These are phyloP conservation scores for Abrus precatorius DNA, from an alignment of 306 rosid genomes.

Conservation along the genomic window DNA sequence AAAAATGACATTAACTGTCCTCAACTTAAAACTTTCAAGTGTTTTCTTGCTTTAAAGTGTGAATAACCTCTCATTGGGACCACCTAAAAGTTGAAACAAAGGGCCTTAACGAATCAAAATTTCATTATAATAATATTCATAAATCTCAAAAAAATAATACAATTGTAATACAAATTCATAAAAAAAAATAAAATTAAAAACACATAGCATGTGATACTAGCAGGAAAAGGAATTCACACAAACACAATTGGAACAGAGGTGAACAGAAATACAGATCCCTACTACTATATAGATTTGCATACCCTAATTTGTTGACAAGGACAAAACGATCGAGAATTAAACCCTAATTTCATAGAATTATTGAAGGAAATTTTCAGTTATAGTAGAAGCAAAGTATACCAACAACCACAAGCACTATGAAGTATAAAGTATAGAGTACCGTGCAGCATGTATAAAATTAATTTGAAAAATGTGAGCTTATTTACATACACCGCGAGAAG, in stretches of 20 bases:
- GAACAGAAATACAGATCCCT: neutral
- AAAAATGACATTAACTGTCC: too few species aligned
- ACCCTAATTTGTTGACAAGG: neutral
- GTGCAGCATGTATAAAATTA: neutral
- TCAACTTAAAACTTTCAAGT: too few species aligned
- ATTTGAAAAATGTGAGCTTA: neutral
- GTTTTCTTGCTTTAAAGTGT: too few species aligned
- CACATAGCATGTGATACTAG: neutral
- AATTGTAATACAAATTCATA: too few species aligned
- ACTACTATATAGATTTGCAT: neutral
- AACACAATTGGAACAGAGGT: neutral
- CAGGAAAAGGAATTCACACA: neutral
- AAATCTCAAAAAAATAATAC: too few species aligned
- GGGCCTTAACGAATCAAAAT: too few species aligned
- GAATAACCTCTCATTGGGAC: too few species aligned
- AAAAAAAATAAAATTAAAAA: neutral
- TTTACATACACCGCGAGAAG: conserved; percentile 27
- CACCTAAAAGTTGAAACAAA: too few species aligned
- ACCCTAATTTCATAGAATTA: conserved; percentile 3
- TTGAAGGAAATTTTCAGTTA: neutral
- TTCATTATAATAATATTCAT: too few species aligned
- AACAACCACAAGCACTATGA: conserved; percentile 31
- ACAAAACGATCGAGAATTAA: neutral
- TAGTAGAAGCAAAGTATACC: neutral
- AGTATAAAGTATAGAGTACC: neutral